These are phyloP conservation scores for Chlorociboria aeruginascens DNA, from an alignment of 495 filamentous ascomycete genomes.

Conservation along the genomic window DNA sequence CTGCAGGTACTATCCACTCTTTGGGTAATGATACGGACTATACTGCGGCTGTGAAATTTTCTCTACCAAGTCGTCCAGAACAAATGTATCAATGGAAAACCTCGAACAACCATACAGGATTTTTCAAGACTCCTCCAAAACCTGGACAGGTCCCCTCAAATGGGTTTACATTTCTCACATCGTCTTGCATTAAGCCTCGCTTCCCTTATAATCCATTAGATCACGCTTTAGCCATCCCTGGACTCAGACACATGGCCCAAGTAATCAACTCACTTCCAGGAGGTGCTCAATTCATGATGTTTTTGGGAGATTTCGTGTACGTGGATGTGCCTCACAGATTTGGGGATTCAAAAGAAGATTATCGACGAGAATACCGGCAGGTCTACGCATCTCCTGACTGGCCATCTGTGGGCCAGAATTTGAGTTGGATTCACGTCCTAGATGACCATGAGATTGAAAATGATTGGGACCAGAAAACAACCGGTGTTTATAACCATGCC, in stretches of 20 bases:
- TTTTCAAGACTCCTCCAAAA: conserved; percentile 56
- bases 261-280: conserved; percentile 42
- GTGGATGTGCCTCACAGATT: conserved; percentile 79
- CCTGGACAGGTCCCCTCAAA: conserved; percentile 38
- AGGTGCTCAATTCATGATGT: conserved; percentile 82
- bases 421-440: conserved; percentile 92
- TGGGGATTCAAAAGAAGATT: conserved; percentile 57
- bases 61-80: conserved; percentile 35
- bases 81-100: conserved; percentile 69
- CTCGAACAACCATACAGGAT: conserved; percentile 75
- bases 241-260: conserved; percentile 57
- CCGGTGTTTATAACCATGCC: conserved; percentile 36
- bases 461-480: conserved; percentile 70
- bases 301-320: conserved; percentile 98
- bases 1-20: conserved; percentile 47
- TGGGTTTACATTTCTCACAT: conserved; percentile 73
- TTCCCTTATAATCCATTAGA: conserved; percentile 77
- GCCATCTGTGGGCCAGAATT: conserved; percentile 49
- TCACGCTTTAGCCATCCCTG: conserved; percentile 71
- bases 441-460: conserved; percentile 96
- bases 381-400: conserved; percentile 90
- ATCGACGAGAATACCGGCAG: conserved; percentile 84
- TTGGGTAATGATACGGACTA: conserved; percentile 72
- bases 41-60: conserved; percentile 51
- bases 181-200: conserved; percentile 79